Conservation (phyloP, 441 rosid genomes). For the Bocquillonia castaneifolia region DNA sequence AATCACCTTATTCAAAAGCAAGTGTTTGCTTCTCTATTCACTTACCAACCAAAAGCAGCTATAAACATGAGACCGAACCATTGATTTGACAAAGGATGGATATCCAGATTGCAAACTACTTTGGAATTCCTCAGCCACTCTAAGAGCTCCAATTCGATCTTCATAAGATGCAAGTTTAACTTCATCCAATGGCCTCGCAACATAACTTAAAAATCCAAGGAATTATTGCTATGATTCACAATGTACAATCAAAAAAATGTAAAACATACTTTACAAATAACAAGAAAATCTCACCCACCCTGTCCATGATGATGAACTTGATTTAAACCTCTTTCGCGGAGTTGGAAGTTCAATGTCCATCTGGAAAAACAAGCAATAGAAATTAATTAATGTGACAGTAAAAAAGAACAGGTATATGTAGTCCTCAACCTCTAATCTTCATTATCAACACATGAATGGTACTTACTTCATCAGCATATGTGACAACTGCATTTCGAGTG, state of each 20-base stretch:
- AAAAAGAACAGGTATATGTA: too few relatives aligned
- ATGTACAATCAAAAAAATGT: neutral
- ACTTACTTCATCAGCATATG: constrained; percentile 44
- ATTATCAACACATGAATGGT: too few relatives aligned
- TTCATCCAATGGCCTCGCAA: constrained; percentile 46
- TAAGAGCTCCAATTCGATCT: constrained; percentile 35
- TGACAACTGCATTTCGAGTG: constrained; percentile 29
- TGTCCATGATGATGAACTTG: constrained; percentile 37
- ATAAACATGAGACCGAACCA: constrained; percentile 71
- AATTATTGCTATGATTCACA: neutral
- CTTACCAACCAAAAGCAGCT: constrained; percentile 69
- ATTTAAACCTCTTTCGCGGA: constrained; percentile 30
- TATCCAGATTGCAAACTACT: constrained; percentile 32
- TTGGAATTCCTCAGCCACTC: constrained; percentile 44
- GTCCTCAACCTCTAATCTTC: too few relatives aligned
- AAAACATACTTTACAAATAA: neutral
- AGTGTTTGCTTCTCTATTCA: neutral
- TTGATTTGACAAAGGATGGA: constrained; percentile 56
- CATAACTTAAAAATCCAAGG: constrained; percentile 31
- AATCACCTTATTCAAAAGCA: neutral
- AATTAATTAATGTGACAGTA: too few relatives aligned
- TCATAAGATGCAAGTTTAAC: constrained; percentile 43
- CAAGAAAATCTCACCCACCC: constrained; percentile 17
- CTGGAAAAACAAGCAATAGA: constrained; percentile 26
- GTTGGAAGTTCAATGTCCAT: constrained; percentile 23